These are phyloP conservation scores for Sicyos baderoa DNA, from an alignment of 306 rosid genomes.

Conservation along the genomic window DNA sequence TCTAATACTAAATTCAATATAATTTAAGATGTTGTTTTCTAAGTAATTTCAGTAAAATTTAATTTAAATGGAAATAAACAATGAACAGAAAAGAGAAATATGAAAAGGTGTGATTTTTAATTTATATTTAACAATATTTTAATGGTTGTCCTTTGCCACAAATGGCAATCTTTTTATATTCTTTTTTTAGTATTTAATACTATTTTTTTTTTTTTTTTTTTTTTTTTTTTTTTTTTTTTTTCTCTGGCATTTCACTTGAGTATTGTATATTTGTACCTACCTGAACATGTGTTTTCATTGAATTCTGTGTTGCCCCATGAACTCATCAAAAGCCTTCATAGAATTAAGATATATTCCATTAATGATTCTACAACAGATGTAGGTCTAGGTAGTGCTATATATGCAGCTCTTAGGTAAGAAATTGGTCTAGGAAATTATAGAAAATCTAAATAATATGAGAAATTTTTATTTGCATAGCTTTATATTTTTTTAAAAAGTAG, in stretches of 20 bases:
- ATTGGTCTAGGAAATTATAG: too few relatives aligned
- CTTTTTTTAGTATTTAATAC: slow-evolving; percentile 4
- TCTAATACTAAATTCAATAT: too few relatives aligned
- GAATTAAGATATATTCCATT: not conserved
- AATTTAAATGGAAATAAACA: too few relatives aligned
- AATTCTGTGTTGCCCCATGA: not conserved
- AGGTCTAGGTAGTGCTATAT: too few relatives aligned
- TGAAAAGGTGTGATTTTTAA: not conserved
- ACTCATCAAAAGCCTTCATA: not conserved
- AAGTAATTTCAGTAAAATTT: too few relatives aligned
- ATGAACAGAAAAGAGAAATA: not conserved
- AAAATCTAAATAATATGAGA: too few relatives aligned
- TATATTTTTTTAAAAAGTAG: too few relatives aligned
- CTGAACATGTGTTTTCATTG: not conserved
- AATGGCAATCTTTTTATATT: slow-evolving; percentile 9
- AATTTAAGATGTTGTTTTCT: too few relatives aligned
- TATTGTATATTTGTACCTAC: not conserved
- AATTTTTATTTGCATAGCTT: too few relatives aligned
- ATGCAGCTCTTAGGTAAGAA: too few relatives aligned
- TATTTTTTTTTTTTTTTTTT: not conserved
- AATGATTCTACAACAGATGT: too few relatives aligned
- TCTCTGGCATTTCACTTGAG: not conserved
- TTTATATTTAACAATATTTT: not conserved
- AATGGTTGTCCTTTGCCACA: slow-evolving; percentile 11
- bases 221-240: not conserved